These are phyloP conservation scores for Prunus persica DNA, from an alignment of 306 rosid species.

Conservation along the genomic window Prunus_persica_NCBIv2 NC_034012.1:583501-584000, in stretches of 20 bases:
- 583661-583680: neutral
- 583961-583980: conserved; percentile 79
- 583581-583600: conserved; percentile 29
- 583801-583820: too few species aligned
- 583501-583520: conserved; percentile 29
- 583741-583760: neutral
- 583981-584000: conserved; percentile 80
- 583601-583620: conserved; percentile 11
- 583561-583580: conserved; percentile 18
- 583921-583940: conserved; percentile 82
- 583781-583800: neutral
- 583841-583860: too few species aligned
- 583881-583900: conserved; percentile 77
- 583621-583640: neutral
- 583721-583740: neutral
- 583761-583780: too few species aligned
- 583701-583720: neutral
- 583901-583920: conserved; percentile 82
- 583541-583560: conserved; percentile 16
- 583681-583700: neutral
- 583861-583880: too few species aligned
- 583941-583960: conserved; percentile 68
- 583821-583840: too few species aligned
- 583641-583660: neutral
- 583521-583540: conserved; percentile 35